Percentiles rank a stretch among this genome's conserved stretches.
Evolutionary conservation across 345 rosid species (phyloP).

Genomic region (Lumnitzera racemosa): DNA sequence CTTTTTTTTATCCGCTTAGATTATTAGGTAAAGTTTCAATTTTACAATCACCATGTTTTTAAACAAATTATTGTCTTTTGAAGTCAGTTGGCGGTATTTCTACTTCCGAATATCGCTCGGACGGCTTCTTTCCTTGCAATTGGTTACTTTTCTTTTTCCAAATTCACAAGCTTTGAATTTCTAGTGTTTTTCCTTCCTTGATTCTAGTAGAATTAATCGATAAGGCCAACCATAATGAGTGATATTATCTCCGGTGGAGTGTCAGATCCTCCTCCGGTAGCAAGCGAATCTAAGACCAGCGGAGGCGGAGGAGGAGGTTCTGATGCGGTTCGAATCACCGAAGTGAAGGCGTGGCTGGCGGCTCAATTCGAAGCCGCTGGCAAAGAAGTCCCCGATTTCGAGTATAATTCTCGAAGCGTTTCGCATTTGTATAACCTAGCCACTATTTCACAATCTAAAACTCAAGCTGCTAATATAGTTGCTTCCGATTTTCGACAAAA

Average conservation of each 20-base stretch:
- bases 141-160: too few species aligned
- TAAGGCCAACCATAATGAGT: constrained; percentile 30
- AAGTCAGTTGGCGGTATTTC: too few species aligned
- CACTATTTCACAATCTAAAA: constrained; percentile 72
- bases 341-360: constrained; percentile 74
- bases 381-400: constrained; percentile 74
- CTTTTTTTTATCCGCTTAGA: too few species aligned
- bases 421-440: constrained; percentile 71
- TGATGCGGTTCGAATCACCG: constrained; percentile 63
- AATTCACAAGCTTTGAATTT: too few species aligned
- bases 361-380: constrained; percentile 81
- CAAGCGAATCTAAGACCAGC: constrained; percentile 13
- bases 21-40: too few species aligned
- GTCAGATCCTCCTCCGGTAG: constrained; percentile 21
- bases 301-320: constrained; percentile 18
- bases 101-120: too few species aligned
- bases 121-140: too few species aligned
- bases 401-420: constrained; percentile 78
- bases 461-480: constrained; percentile 77
- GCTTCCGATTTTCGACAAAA: constrained; percentile 91
- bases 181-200: too few species aligned
- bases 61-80: too few species aligned
- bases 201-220: too few species aligned
- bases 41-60: too few species aligned
- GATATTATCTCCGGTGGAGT: constrained; percentile 23